Percentiles rank a stretch among this genome's conserved stretches.
These are phyloP conservation scores for Petunia hybrid DNA, from an alignment of 305 asterid genomes.

Conservation along the genomic window DNA sequence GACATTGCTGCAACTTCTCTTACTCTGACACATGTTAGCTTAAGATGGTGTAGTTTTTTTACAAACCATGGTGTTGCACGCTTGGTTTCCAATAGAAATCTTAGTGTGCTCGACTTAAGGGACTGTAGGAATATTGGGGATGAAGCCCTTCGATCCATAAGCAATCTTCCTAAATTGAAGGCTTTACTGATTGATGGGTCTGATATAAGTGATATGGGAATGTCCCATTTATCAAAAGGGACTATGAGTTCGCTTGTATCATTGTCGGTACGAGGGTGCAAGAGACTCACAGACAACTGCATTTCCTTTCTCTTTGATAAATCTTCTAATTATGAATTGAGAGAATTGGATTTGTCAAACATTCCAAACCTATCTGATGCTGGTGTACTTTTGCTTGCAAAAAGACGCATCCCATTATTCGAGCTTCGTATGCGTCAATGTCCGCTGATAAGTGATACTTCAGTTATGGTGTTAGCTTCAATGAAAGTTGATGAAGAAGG, in stretches of 20 bases:
- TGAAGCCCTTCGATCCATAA: conserved; percentile 73
- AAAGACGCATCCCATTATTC: conserved; percentile 62
- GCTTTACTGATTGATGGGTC: conserved; percentile 79
- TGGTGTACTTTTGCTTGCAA: conserved; percentile 70
- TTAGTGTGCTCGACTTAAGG: conserved; percentile 73
- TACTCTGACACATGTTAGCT: conserved; percentile 76
- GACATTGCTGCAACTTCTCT: conserved; percentile 87
- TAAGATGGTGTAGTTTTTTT: conserved; percentile 90
- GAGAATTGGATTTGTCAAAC: conserved; percentile 84
- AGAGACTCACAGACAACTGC: conserved; percentile 82
- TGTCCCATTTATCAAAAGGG: conserved; percentile 73
- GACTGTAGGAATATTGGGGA: conserved; percentile 86
- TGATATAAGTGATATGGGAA: conserved; percentile 82
- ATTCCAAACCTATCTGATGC: conserved; percentile 78
- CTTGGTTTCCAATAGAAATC: conserved; percentile 69
- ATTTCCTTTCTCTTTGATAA: conserved; percentile 67
- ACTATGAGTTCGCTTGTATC: conserved; percentile 61
- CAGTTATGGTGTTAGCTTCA: conserved; percentile 85
- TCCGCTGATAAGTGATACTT: conserved; percentile 82
- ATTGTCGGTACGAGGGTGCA: conserved; percentile 87
- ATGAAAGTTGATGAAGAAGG: conserved; percentile 69
- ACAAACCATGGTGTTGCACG: conserved; percentile 74
- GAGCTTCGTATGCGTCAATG: conserved; percentile 92
- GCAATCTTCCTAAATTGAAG: conserved; percentile 68
- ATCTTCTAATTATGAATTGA: conserved; percentile 54